These are phyloP conservation scores for Aspergillus pseudonomiae DNA, from an alignment of 2,329 filamentous ascomycete species.

Conservation along the genomic window DNA sequence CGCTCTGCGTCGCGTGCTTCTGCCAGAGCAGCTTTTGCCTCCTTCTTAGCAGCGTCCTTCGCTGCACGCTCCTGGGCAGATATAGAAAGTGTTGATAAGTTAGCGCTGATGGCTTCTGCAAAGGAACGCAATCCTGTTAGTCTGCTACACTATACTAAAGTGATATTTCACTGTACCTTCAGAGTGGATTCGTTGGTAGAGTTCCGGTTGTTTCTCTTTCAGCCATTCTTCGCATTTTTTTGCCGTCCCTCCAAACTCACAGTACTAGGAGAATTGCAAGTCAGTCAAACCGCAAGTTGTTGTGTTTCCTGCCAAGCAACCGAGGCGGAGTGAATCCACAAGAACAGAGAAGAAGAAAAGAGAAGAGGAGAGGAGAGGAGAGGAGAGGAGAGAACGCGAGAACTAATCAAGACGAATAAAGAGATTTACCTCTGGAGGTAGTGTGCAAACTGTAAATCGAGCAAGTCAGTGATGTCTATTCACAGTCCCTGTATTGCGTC, in stretches of 20 bases:
- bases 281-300: conserved; percentile 9
- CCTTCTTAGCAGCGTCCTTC: conserved; percentile 96
- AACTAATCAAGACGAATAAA: conserved; percentile 28
- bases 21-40: conserved; percentile 85
- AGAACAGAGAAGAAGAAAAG: neutral
- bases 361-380: conserved; percentile 20
- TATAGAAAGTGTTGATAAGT: conserved; percentile 81
- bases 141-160: neutral
- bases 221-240: conserved; percentile 99
- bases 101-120: conserved; percentile 77
- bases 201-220: conserved; percentile 68
- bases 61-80: conserved; percentile 92
- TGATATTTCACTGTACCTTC: conserved; percentile 59
- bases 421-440: conserved; percentile 65
- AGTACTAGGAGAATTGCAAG: conserved; percentile 68
- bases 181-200: conserved; percentile 84
- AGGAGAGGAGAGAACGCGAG: conserved; percentile 11
- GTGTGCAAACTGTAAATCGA: conserved; percentile 57
- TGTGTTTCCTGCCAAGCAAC: neutral
- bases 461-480: conserved; percentile 5
- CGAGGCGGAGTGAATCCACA: neutral
- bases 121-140: neutral
- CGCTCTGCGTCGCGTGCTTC: conserved; percentile 83
- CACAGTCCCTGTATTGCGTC: neutral
- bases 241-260: conserved; percentile 94